Conservation (phyloP, 1,139 yeast genomes). For the Kodamaea sp. region DNA sequence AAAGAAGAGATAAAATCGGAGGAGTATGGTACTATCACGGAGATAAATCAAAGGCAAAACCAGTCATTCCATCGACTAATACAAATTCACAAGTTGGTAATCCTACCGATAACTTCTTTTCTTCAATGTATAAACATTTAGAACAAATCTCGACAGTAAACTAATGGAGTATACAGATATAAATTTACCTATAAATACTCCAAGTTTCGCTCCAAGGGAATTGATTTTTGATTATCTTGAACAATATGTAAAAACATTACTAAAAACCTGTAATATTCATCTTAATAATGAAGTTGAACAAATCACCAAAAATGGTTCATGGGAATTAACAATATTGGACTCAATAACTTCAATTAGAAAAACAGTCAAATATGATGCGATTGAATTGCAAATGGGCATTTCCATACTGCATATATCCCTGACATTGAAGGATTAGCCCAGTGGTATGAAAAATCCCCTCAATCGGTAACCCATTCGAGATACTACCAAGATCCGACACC, state of each 20-base stretch:
- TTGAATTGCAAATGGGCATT: constrained; percentile 49
- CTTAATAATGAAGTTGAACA: constrained; percentile 23
- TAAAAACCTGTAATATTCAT: constrained; percentile 21
- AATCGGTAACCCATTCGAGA: constrained; percentile 41
- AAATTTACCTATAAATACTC: constrained; percentile 29
- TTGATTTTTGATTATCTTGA: constrained; percentile 38
- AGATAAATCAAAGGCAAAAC: constrained; percentile 20
- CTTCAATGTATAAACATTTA: constrained; percentile 46
- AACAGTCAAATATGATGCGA: constrained; percentile 33
- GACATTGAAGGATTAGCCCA: constrained; percentile 36
- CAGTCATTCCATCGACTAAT: constrained; percentile 20
- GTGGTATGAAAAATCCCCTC: constrained; percentile 33
- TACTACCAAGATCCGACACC: constrained; percentile 32
- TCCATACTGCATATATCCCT: constrained; percentile 44
- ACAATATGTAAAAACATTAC: constrained; percentile 31
- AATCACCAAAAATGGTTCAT: constrained; percentile 12
- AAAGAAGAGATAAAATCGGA: constrained; percentile 39
- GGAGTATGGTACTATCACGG: constrained; percentile 48
- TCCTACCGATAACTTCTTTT: constrained; percentile 15
- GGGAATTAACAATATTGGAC: constrained; percentile 1
- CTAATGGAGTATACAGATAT: constrained; percentile 42
- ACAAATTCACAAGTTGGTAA: constrained; percentile 5
- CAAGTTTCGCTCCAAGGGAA: constrained; percentile 34
- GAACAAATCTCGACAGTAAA: constrained; percentile 45
- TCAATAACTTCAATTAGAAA: neutral